Evolutionary conservation across 257 asterid species (phyloP).

Genomic region (Ilex aquifolium): DNA sequence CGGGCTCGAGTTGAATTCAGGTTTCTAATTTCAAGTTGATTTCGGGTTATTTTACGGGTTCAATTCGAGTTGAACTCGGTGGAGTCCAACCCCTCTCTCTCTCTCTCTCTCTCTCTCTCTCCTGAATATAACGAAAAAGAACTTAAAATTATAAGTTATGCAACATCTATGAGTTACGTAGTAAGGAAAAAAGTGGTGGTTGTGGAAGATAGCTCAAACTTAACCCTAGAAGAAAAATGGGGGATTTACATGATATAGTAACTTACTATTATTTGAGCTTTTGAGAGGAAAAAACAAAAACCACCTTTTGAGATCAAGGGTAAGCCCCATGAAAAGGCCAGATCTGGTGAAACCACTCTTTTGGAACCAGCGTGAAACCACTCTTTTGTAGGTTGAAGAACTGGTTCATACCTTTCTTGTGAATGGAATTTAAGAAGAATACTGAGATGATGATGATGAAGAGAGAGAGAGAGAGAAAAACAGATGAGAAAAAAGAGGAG

Average conservation of each 20-base stretch:
- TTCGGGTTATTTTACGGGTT: too few species aligned
- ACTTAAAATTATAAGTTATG: background rate
- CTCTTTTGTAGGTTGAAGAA: conserved; percentile 8
- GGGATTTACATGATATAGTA: background rate
- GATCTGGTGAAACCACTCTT: conserved; percentile 40
- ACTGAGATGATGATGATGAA: conserved; percentile 5
- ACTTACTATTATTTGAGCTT: background rate
- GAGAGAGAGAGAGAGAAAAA: conserved; percentile 14
- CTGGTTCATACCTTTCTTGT: conserved; percentile 42
- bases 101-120: conserved; percentile 4
- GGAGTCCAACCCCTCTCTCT: conserved; percentile 17
- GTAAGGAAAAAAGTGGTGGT: conserved; percentile 3
- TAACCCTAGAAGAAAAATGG: background rate
- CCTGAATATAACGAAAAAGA: conserved; percentile 8
- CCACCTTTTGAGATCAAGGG: conserved; percentile 24
- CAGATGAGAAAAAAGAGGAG: conserved; percentile 3
- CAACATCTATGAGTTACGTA: background rate
- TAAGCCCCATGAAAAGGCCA: conserved; percentile 11
- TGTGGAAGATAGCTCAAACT: background rate
- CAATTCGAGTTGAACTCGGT: too few species aligned
- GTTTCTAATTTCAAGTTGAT: too few species aligned
- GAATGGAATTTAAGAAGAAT: conserved; percentile 67
- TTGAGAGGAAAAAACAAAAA: background rate
- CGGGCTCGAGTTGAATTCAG: too few species aligned
- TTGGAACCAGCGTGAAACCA: conserved; percentile 1